These are phyloP conservation scores for Candida buenavistaensis DNA, from an alignment of 1,139 yeast species.

Conservation along the genomic window DNA sequence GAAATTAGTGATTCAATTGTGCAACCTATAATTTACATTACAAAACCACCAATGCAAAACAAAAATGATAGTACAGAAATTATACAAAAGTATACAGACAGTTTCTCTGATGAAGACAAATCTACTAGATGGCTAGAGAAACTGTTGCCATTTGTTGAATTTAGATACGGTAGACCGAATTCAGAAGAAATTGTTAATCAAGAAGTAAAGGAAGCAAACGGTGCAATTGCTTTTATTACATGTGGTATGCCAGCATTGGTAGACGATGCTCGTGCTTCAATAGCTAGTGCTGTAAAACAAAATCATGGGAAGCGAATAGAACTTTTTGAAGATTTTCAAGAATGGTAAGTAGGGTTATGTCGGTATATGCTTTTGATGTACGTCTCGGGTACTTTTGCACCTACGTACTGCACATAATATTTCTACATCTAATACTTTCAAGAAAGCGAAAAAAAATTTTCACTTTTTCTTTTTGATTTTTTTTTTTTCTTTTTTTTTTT, in stretches of 20 bases:
- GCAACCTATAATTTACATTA: constrained; percentile 35
- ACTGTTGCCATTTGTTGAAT: constrained; percentile 29
- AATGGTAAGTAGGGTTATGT: constrained; percentile 12
- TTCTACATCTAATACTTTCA: too few relatives aligned
- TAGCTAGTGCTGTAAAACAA: constrained; percentile 14
- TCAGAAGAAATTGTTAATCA: constrained; percentile 25
- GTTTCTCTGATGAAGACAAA: too few relatives aligned
- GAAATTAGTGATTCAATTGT: constrained; percentile 30
- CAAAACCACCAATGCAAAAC: constrained; percentile 15
- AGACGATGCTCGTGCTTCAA: constrained; percentile 36
- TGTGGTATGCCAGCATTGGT: constrained; percentile 41
- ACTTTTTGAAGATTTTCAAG: constrained; percentile 21
- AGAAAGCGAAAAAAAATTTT: background rate
- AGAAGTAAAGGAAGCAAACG: constrained; percentile 30
- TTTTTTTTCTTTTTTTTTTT: background rate
- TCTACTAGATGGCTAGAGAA: too few relatives aligned
- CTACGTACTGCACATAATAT: too few relatives aligned
- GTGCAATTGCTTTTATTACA: constrained; percentile 38
- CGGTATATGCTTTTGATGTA: too few relatives aligned
- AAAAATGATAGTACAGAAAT: too few relatives aligned
- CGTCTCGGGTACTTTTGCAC: too few relatives aligned
- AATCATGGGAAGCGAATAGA: constrained; percentile 21
- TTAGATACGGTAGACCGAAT: constrained; percentile 43
- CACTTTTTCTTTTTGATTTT: background rate
- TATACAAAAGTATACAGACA: too few relatives aligned